Percentiles rank a stretch among this genome's conserved stretches.
Conservation (phyloP, 176 grass and related monocot species). For the Thinopyrum elongatum region DNA sequence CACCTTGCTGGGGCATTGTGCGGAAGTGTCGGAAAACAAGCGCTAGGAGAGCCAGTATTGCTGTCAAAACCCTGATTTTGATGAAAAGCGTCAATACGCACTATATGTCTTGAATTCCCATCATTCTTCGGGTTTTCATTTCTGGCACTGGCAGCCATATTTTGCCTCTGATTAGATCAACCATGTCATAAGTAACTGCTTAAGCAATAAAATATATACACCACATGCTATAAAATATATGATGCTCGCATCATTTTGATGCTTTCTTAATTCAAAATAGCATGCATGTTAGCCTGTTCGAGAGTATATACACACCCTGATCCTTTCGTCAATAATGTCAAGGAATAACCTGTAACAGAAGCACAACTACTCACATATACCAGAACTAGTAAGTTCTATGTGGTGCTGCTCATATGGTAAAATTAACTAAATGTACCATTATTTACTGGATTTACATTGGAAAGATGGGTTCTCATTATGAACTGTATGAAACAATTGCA, state of each 20-base stretch:
- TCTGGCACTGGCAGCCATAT: constrained; percentile 32
- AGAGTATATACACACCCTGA: not conserved
- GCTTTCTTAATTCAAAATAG: not conserved
- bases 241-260: not conserved
- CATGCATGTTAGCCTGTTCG: not conserved
- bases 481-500: not conserved
- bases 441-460: not conserved
- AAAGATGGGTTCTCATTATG: not conserved
- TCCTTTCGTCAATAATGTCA: not conserved
- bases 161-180: constrained; percentile 39
- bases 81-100: constrained; percentile 40
- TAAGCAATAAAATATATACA: not conserved
- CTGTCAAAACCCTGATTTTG: constrained; percentile 54
- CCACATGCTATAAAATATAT: not conserved
- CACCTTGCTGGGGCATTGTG: constrained; percentile 65
- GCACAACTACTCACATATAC: not conserved
- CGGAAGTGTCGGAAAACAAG: constrained; percentile 55
- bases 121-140: constrained; percentile 47
- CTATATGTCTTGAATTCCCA: constrained; percentile 42
- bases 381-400: not conserved
- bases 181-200: not conserved
- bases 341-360: not conserved
- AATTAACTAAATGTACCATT: not conserved
- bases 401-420: not conserved
- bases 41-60: constrained; percentile 54